These are phyloP conservation scores for Dioscorea alata DNA, from an alignment of 106 monocot genomes.

Conservation along the genomic window DNA sequence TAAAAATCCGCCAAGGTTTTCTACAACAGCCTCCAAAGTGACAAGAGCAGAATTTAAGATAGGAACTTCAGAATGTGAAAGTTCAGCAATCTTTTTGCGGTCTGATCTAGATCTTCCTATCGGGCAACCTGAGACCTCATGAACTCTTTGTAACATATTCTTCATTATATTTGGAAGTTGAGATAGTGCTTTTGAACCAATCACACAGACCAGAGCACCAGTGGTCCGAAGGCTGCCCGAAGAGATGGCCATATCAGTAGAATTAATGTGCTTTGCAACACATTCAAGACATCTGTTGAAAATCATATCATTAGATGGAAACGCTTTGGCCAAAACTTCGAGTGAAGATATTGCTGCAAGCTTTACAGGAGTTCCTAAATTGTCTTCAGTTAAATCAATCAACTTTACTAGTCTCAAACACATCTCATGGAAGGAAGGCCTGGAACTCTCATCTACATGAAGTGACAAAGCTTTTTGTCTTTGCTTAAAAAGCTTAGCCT, in stretches of 20 bases:
- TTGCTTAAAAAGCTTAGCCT: conserved; percentile 18
- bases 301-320: conserved; percentile 38
- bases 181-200: conserved; percentile 79
- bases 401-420: conserved; percentile 57
- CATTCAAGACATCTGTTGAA: conserved; percentile 39
- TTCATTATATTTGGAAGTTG: conserved; percentile 75
- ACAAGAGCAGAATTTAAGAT: conserved; percentile 37
- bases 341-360: conserved; percentile 68
- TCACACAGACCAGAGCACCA: conserved; percentile 47
- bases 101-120: conserved; percentile 9
- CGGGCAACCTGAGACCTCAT: conserved; percentile 28
- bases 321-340: conserved; percentile 59
- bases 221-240: conserved; percentile 48
- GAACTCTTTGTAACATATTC: conserved; percentile 31
- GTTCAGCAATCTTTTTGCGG: conserved; percentile 9
- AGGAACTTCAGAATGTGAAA: conserved; percentile 17
- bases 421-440: conserved; percentile 49
- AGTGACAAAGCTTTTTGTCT: conserved; percentile 9
- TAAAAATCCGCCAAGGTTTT: conserved; percentile 69
- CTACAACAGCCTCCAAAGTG: conserved; percentile 54
- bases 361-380: conserved; percentile 25
- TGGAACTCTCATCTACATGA: conserved; percentile 32
- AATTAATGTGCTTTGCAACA: conserved; percentile 49
- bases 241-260: conserved; percentile 50
- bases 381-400: conserved; percentile 29